Percentiles rank a stretch among this genome's conserved stretches.
phyloP scores from a whole-genome alignment of 2,329 filamentous ascomycete genomes.

The Chaetomium sp. region DNA sequence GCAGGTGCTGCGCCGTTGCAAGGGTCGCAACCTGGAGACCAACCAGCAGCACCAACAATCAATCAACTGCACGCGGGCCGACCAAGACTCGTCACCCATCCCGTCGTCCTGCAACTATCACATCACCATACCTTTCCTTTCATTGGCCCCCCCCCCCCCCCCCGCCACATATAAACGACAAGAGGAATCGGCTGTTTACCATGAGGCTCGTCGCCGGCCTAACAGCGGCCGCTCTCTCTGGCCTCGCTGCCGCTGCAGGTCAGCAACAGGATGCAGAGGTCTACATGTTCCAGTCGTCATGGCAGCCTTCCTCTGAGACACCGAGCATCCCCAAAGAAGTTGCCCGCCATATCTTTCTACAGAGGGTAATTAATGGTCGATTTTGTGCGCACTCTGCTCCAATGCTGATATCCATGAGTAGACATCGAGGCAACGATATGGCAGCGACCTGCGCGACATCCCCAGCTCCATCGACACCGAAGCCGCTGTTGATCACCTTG shows the following conservation, averaged over 20 bases:
- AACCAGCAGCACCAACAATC: neutral
- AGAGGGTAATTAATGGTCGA: conserved; percentile 49
- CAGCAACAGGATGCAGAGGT: conserved; percentile 49
- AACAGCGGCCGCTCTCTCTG: conserved; percentile 39
- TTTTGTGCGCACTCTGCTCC: neutral
- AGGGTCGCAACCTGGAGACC: neutral
- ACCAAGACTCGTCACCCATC: neutral
- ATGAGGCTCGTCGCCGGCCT: conserved; percentile 41
- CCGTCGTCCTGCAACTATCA: neutral
- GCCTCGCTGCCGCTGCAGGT: conserved; percentile 39
- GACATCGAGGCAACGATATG: conserved; percentile 40
- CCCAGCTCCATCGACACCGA: conserved; percentile 48
- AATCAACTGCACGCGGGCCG: neutral
- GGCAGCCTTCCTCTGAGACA: conserved; percentile 38
- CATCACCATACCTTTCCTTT: neutral
- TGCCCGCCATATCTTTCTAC: conserved; percentile 61
- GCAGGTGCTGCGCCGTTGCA: conserved; percentile 2
- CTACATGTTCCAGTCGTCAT: conserved; percentile 52
- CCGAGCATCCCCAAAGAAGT: conserved; percentile 55
- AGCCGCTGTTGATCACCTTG: conserved; percentile 58
- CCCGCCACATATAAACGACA: neutral
- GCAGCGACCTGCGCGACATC: conserved; percentile 52
- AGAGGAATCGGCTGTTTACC: conserved; percentile 9
- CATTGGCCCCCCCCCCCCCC: neutral
- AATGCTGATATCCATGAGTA: conserved; percentile 20